Percentiles rank a stretch among this genome's conserved stretches.
These are phyloP conservation scores for Cercospora beticola DNA, from an alignment of 2,329 filamentous ascomycete genomes.

Conservation along the genomic window DNA sequence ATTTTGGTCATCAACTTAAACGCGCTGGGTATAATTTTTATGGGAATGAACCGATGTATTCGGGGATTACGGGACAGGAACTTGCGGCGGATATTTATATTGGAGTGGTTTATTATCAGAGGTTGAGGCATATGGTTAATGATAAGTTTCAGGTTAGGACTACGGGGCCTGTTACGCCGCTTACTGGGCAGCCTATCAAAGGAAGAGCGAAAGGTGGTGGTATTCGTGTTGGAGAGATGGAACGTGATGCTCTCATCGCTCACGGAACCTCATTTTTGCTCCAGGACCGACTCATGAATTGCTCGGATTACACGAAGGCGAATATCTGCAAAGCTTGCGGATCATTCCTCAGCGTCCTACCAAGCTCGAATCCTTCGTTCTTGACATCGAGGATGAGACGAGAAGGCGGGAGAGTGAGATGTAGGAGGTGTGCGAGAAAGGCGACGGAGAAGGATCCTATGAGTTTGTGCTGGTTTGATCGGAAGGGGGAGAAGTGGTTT, in stretches of 20 bases:
- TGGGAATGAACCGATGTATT: slow-evolving; percentile 98
- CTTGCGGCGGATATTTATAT: slow-evolving; percentile 94
- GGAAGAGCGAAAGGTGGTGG: slow-evolving; percentile 93
- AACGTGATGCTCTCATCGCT: slow-evolving; percentile 89
- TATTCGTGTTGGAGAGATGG: slow-evolving; percentile 99
- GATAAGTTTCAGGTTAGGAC: slow-evolving; percentile 99
- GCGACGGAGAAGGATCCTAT: slow-evolving; percentile 33
- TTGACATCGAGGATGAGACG: slow-evolving; percentile 12
- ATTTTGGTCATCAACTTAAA: slow-evolving; percentile 92
- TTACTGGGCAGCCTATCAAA: slow-evolving; percentile 96
- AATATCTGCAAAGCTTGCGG: slow-evolving; percentile 90
- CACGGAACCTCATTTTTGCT: slow-evolving; percentile 94
- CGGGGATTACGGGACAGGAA: slow-evolving; percentile 91
- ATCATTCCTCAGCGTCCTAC: slow-evolving; percentile 84
- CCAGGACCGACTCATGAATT: slow-evolving; percentile 95
- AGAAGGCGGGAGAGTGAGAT: slow-evolving; percentile 37
- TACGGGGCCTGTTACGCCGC: slow-evolving; percentile 83
- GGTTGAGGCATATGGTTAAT: slow-evolving; percentile 98
- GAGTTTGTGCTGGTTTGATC: slow-evolving; percentile 83
- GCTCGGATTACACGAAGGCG: slow-evolving; percentile 85
- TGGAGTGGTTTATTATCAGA: slow-evolving; percentile 96
- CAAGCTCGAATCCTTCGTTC: slow-evolving; percentile 54
- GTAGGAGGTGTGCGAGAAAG: slow-evolving; percentile 39
- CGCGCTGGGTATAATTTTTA: slow-evolving; percentile 97
- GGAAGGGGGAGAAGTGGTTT: slow-evolving; percentile 75